A percentile compares a stretch with the other conserved stretches of the same genome.
phyloP scores from a whole-genome alignment of 306 rosid genomes.

The Senna siamea region DNA sequence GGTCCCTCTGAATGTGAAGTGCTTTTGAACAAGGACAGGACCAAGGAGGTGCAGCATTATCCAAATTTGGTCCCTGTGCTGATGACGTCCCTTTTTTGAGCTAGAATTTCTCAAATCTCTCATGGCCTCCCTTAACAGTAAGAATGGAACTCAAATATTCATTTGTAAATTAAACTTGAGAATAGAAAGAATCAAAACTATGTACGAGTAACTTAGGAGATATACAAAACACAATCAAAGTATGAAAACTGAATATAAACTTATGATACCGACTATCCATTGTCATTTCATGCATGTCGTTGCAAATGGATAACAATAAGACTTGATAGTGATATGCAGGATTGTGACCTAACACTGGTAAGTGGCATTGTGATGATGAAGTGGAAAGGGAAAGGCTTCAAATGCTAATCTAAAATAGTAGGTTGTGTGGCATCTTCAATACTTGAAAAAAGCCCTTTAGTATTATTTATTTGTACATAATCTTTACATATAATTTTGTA shows the following conservation, averaged over 20 bases:
- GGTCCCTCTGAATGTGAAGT: background rate
- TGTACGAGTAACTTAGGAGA: background rate
- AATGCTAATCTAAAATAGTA: background rate
- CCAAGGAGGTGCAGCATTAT: background rate
- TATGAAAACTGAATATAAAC: background rate
- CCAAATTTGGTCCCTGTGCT: background rate
- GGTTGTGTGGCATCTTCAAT: background rate
- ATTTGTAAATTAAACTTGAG: background rate
- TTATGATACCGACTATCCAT: background rate
- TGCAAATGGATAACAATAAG: background rate
- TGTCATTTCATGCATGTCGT: background rate
- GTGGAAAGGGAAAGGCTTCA: background rate
- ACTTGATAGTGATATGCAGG: slow-evolving; percentile 3
- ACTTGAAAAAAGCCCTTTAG: background rate
- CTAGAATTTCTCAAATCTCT: background rate
- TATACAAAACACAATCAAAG: background rate
- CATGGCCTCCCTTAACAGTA: background rate
- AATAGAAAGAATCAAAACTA: background rate
- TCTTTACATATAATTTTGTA: background rate
- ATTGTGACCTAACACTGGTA: background rate
- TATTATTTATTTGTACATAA: background rate
- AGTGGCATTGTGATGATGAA: background rate
- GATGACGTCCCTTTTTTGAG: background rate
- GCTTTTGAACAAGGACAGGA: background rate
- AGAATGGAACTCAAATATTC: background rate